These are phyloP conservation scores for Rhynchosporium secalis DNA, from an alignment of 2,329 filamentous ascomycete genomes.

Conservation along the genomic window DNA sequence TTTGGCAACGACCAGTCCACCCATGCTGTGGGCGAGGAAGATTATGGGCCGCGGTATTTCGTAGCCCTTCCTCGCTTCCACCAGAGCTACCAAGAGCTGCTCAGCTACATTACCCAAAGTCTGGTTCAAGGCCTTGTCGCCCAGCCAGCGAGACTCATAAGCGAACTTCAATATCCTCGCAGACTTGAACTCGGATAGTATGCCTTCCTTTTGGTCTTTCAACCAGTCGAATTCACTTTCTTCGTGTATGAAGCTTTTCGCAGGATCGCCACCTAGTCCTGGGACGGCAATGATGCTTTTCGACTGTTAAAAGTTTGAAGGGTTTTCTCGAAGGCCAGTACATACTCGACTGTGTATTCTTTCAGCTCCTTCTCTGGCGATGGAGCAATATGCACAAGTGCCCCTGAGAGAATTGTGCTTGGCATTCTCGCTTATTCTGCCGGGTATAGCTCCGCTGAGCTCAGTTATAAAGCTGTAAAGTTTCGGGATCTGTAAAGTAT, in stretches of 20 bases:
- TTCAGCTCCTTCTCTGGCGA: not conserved
- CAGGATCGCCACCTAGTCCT: not conserved
- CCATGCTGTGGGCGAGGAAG: constrained; percentile 44
- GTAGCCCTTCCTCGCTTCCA: not conserved
- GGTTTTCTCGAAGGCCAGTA: not conserved
- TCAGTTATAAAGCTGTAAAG: no score
- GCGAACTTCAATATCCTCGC: not conserved
- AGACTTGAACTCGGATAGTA: not conserved
- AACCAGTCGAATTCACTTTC: not conserved
- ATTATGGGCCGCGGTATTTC: constrained; percentile 32
- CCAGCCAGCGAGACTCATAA: not conserved
- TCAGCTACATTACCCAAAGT: not conserved
- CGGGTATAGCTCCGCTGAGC: no score
- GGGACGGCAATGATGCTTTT: not conserved
- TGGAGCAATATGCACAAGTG: not conserved
- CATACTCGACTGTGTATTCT: not conserved
- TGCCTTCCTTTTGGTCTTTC: not conserved
- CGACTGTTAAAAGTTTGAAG: not conserved
- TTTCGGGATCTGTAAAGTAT: no score
- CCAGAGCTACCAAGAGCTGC: not conserved
- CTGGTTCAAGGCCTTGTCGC: not conserved
- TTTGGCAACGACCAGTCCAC: constrained; percentile 41
- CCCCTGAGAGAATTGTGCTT: not conserved
- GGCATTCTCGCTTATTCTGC: not conserved
- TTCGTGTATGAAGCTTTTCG: not conserved